Percentiles rank a stretch among this genome's conserved stretches.
Conservation (phyloP, 768 basidiomycete genomes). For the Russula lepida region DNA sequence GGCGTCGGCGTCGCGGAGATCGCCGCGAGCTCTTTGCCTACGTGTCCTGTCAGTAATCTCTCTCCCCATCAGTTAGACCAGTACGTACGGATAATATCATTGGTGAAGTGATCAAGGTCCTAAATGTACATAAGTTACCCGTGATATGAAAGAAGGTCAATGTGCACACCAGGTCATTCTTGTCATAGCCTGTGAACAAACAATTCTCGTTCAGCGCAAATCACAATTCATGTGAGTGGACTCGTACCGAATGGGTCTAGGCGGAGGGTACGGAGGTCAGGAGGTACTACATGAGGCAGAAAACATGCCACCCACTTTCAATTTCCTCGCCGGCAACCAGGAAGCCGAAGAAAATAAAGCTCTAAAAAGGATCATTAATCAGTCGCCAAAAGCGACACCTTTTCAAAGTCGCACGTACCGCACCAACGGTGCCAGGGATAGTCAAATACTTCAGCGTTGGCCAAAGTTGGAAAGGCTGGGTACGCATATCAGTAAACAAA, state of each 20-base stretch:
- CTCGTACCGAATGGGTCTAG: slow-evolving; percentile 40
- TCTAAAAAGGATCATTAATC: slow-evolving; percentile 27
- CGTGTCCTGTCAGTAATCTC: slow-evolving; percentile 2
- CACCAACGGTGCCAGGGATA: slow-evolving; percentile 50
- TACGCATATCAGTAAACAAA: slow-evolving; percentile 7
- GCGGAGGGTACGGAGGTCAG: slow-evolving; percentile 7
- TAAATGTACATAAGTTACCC: slow-evolving; percentile 20
- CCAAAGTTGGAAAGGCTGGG: slow-evolving; percentile 60
- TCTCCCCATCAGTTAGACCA: background rate
- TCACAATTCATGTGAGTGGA: slow-evolving; percentile 3
- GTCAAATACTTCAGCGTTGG: slow-evolving; percentile 48
- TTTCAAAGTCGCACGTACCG: slow-evolving; percentile 30
- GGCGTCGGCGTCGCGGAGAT: slow-evolving; percentile 53
- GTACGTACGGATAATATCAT: slow-evolving; percentile 53
- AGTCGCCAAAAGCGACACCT: background rate
- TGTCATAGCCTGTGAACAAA: slow-evolving; percentile 44
- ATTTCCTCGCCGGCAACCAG: slow-evolving; percentile 69
- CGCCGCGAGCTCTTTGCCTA: slow-evolving; percentile 53
- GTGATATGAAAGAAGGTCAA: slow-evolving; percentile 4
- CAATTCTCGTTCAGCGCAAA: slow-evolving; percentile 1
- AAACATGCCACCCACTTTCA: slow-evolving; percentile 42
- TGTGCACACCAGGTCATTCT: slow-evolving; percentile 54
- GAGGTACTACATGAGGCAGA: slow-evolving; percentile 1
- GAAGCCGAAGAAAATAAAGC: slow-evolving; percentile 68
- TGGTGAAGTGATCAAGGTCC: slow-evolving; percentile 67